These are phyloP conservation scores for Lasiodiplodia hormozganensis DNA, from an alignment of 2,329 filamentous ascomycete genomes.

Conservation along the genomic window DNA sequence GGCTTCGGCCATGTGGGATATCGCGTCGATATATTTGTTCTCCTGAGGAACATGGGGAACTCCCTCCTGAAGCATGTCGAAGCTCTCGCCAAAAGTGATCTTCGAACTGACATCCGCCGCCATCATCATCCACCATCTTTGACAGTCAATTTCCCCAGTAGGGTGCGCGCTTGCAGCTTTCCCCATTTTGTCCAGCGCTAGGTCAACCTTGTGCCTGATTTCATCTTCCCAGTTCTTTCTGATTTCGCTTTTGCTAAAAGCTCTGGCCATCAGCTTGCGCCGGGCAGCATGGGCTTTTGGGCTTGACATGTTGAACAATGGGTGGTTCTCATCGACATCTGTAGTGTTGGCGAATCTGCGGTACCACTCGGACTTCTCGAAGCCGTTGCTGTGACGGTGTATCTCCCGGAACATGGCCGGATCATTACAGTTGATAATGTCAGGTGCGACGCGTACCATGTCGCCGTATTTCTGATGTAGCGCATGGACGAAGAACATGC, in stretches of 20 bases:
- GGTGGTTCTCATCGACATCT: slow-evolving; percentile 31
- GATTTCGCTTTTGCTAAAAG: slow-evolving; percentile 46
- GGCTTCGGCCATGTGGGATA: background rate
- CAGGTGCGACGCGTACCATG: slow-evolving; percentile 41
- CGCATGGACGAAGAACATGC: slow-evolving; percentile 48
- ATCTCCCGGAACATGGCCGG: slow-evolving; percentile 40
- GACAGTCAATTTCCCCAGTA: slow-evolving; percentile 41
- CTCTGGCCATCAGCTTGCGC: slow-evolving; percentile 45
- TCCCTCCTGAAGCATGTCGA: slow-evolving; percentile 44
- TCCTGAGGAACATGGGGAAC: slow-evolving; percentile 13
- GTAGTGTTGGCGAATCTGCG: background rate
- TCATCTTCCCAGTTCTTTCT: slow-evolving; percentile 45
- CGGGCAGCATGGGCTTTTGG: slow-evolving; percentile 43
- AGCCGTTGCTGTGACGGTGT: slow-evolving; percentile 40
- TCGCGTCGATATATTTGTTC: background rate
- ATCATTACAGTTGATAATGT: slow-evolving; percentile 40
- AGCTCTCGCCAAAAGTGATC: slow-evolving; percentile 49
- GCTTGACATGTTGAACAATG: slow-evolving; percentile 48
- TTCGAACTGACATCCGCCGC: slow-evolving; percentile 48
- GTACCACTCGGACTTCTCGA: slow-evolving; percentile 10
- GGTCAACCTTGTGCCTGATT: slow-evolving; percentile 41
- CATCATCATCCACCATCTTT: slow-evolving; percentile 51
- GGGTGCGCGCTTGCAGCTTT: slow-evolving; percentile 30
- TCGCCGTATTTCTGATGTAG: slow-evolving; percentile 45
- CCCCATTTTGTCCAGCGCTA: slow-evolving; percentile 44